Evolutionary conservation across 306 rosid species (phyloP).

Genomic region (Rosa rugosa): DNA sequence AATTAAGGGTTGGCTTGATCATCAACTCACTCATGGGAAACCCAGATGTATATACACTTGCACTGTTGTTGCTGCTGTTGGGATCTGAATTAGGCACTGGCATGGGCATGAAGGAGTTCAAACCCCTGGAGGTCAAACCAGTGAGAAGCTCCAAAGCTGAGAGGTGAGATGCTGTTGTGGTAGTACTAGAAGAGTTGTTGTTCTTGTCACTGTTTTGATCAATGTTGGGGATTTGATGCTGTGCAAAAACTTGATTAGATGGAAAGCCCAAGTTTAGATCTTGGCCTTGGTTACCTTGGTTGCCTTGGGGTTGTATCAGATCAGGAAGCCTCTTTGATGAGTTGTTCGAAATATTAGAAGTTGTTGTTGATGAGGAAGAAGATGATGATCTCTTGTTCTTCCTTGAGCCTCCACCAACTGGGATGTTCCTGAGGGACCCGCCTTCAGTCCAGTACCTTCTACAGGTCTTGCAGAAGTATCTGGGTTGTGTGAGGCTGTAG

Average conservation of each 20-base stretch:
- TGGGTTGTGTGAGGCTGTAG: constrained; percentile 80
- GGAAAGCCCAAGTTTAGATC: constrained; percentile 67
- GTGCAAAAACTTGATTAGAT: constrained; percentile 11
- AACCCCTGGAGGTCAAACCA: constrained; percentile 59
- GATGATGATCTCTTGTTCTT: constrained; percentile 68
- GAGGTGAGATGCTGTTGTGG: constrained; percentile 30
- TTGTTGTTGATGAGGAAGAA: constrained; percentile 15
- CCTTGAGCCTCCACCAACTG: constrained; percentile 85
- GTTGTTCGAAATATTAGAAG: constrained; percentile 6
- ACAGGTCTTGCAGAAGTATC: constrained; percentile 84
- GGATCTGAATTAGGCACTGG: constrained; percentile 37
- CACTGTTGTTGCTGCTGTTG: background rate
- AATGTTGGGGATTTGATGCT: constrained; percentile 31
- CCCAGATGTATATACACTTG: constrained; percentile 32
- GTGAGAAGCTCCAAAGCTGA: constrained; percentile 71
- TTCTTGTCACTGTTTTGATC: constrained; percentile 17
- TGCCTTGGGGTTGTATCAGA: constrained; percentile 30
- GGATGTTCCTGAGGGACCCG: constrained; percentile 80
- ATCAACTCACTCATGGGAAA: constrained; percentile 42
- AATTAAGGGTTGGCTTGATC: constrained; percentile 57
- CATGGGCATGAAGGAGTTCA: constrained; percentile 55
- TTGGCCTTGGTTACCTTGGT: constrained; percentile 26
- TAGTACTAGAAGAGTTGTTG: constrained; percentile 13
- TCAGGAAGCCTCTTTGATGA: constrained; percentile 43
- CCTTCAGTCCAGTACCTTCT: constrained; percentile 94